Evolutionary conservation across 768 basidiomycete genomes (phyloP).

Genomic region (Tulasnella sp.): DNA sequence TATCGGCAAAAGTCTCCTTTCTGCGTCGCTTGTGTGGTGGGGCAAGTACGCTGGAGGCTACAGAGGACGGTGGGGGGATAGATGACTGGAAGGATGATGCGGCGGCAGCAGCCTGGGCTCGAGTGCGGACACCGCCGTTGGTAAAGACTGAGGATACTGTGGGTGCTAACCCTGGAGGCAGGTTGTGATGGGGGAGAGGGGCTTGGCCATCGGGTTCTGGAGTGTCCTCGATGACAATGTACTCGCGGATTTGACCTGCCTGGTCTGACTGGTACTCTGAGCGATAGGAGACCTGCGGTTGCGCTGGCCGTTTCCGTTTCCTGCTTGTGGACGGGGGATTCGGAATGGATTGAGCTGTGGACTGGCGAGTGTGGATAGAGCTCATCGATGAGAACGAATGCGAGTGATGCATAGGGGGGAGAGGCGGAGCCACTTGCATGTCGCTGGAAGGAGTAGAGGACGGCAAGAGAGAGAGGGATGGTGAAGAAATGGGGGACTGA

Average conservation of each 20-base stretch:
- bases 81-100: constrained; percentile 50
- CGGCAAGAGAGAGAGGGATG: background rate
- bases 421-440: constrained; percentile 12
- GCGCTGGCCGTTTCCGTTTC: constrained; percentile 14
- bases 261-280: constrained; percentile 60
- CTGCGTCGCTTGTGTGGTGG: constrained; percentile 78
- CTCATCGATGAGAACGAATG: constrained; percentile 5
- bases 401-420: background rate
- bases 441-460: background rate
- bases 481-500: background rate
- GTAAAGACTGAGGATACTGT: constrained; percentile 15
- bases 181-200: constrained; percentile 53
- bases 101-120: constrained; percentile 78
- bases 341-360: constrained; percentile 6
- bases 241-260: constrained; percentile 64
- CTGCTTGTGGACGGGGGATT: background rate
- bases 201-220: constrained; percentile 44
- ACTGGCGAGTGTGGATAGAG: constrained; percentile 7
- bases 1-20: constrained; percentile 62
- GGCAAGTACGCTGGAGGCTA: constrained; percentile 33
- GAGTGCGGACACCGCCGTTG: constrained; percentile 36
- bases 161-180: constrained; percentile 7
- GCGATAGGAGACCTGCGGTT: constrained; percentile 13
- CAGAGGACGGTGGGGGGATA: constrained; percentile 41
- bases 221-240: constrained; percentile 89